These are phyloP conservation scores for Domatiomyces catenatus DNA, from an alignment of 2,329 filamentous ascomycete species.

Conservation along the genomic window DNA sequence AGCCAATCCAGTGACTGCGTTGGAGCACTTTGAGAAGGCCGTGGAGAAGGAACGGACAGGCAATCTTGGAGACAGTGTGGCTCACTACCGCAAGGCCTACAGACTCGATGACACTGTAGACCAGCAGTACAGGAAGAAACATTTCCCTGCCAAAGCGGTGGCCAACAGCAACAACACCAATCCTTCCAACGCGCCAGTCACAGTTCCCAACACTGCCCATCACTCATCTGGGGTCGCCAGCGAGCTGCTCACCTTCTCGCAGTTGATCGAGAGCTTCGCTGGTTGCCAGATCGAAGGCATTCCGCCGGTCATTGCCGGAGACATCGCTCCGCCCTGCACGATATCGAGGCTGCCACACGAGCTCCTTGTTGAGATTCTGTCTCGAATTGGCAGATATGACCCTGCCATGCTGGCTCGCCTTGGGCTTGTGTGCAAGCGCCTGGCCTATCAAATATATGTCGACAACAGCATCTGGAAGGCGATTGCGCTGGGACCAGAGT, in stretches of 20 bases:
- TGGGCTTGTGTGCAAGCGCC: conserved; percentile 66
- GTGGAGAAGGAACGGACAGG: conserved; percentile 78
- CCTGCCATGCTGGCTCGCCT: conserved; percentile 61
- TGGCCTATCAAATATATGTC: conserved; percentile 70
- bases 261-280: conserved; percentile 65
- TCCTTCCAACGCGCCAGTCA: conserved; percentile 35
- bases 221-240: conserved; percentile 34
- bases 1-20: conserved; percentile 52
- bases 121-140: conserved; percentile 73
- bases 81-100: conserved; percentile 79
- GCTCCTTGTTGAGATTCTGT: conserved; percentile 64
- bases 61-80: conserved; percentile 74
- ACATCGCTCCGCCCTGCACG: conserved; percentile 60
- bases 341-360: conserved; percentile 68
- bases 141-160: conserved; percentile 56
- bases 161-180: conserved; percentile 26
- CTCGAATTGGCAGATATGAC: conserved; percentile 58
- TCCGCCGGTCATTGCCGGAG: conserved; percentile 55
- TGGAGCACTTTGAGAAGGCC: conserved; percentile 86
- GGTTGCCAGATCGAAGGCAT: conserved; percentile 51
- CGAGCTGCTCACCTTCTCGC: conserved; percentile 37
- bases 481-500: conserved; percentile 52
- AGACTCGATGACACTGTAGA: conserved; percentile 74
- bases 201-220: conserved; percentile 40
- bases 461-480: conserved; percentile 79